A percentile compares a stretch with the other conserved stretches of the same genome.
Evolutionary conservation across 495 filamentous ascomycete species (phyloP).

Genomic region (Hypoxylon cercidicola): DNA sequence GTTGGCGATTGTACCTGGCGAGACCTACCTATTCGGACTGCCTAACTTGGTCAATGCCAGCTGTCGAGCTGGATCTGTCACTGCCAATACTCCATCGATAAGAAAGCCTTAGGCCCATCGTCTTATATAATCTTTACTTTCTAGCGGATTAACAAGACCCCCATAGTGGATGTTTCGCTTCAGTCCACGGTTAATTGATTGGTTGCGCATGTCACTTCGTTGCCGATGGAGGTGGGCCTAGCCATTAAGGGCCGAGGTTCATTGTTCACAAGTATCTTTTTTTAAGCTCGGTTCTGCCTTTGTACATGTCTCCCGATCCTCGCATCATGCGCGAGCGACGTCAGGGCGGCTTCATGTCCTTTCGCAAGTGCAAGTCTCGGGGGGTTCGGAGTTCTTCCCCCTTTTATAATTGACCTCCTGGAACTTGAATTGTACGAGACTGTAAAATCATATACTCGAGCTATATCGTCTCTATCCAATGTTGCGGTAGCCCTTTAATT

Average conservation of each 20-base stretch:
- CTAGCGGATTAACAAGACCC: constrained; percentile 15
- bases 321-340: constrained; percentile 35
- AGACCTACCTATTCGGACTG: constrained; percentile 6
- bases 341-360: constrained; percentile 37
- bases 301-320: constrained; percentile 22
- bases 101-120: too few species aligned
- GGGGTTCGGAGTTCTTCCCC: constrained; percentile 6
- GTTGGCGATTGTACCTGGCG: background rate
- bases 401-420: background rate
- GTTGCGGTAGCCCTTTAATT: constrained; percentile 24
- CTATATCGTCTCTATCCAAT: background rate
- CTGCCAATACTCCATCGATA: too few species aligned
- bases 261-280: constrained; percentile 34
- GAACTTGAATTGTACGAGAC: constrained; percentile 2
- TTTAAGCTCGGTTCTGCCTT: constrained; percentile 36
- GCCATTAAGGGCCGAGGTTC: constrained; percentile 38
- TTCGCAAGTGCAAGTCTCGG: constrained; percentile 8
- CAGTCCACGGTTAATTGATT: constrained; percentile 17
- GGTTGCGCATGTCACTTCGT: constrained; percentile 19
- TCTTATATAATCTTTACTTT: too few species aligned
- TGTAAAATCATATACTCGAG: constrained; percentile 20
- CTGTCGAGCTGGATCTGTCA: too few species aligned
- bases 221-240: constrained; percentile 35
- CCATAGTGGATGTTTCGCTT: background rate
- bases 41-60: too few species aligned